Evolutionary conservation across 495 filamentous ascomycete species (phyloP), one percentile per base, ranked within the genome.

Genomic region (Hyaloscypha hepaticicola): DNA sequence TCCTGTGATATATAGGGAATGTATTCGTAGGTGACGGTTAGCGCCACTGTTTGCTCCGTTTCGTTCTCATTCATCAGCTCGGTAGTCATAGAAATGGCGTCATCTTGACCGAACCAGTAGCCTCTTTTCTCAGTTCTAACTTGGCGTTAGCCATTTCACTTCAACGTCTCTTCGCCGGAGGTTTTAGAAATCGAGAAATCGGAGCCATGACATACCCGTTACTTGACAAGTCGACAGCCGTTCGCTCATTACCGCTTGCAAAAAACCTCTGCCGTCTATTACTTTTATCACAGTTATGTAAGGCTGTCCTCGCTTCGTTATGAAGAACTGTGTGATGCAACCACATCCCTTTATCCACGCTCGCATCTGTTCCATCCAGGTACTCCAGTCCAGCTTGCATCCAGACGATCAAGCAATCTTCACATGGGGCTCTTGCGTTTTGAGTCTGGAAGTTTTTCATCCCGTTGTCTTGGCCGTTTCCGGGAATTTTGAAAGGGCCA

Each of bases 401-500:
- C 22, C 62, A 45, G 6, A 72, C 73, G 27, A 75, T 41, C 4
- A 66, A 26, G 33, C 74, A 77, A 27, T 73, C 64, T 0, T 33
- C 57, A 63, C 74, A 77, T 7, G 74, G 74, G 8, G 65, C 29
- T 0, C 53, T 14, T 14, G 65, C 60, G 0, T 59, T 38, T 28
- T 60, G 41, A 33, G 28, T 28, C 12, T 3, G 45, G 60, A 61
- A 70, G n/a, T 50, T 56, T 41, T 62, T 60, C 58, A 70, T 69
- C n/a, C 63, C 70, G 34, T 62, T 27, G 57, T 60, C 8, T 25
- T 63, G 49, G 41, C 48, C 28, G 5, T 21, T 33, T 2, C 69
- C 41, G 1, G 73, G 71, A 19, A 64, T 56, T 8, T 55, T 53
- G 25, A 73, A 65, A n/a, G 69, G 73, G 53, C 73, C 71, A 59